A percentile compares a stretch with the other conserved stretches of the same genome.
These are phyloP conservation scores for Suhomyces pyralidae DNA, from an alignment of 805 yeast species.

Conservation along the genomic window DNA sequence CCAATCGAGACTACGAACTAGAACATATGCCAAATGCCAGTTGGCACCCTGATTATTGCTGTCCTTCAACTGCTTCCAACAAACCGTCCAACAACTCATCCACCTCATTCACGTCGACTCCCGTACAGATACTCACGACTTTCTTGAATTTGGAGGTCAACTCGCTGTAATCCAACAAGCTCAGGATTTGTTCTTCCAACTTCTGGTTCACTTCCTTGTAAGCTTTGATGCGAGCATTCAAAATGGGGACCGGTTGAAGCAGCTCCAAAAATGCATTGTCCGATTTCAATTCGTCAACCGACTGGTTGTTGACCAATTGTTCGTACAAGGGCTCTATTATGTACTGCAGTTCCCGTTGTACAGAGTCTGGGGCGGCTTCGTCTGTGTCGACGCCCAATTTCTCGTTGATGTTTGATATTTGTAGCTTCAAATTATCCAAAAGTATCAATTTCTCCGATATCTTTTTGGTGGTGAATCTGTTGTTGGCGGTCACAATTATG, in stretches of 20 bases:
- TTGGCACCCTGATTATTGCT: constrained; percentile 19
- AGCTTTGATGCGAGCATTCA: constrained; percentile 78
- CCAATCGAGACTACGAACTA: not conserved
- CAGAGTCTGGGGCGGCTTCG: constrained; percentile 46
- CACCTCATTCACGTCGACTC: constrained; percentile 76
- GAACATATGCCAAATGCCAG: not conserved
- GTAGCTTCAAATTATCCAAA: constrained; percentile 51
- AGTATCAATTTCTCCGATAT: constrained; percentile 34
- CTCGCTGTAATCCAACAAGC: constrained; percentile 44
- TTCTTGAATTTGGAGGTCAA: constrained; percentile 68
- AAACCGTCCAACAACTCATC: constrained; percentile 80
- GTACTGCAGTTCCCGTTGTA: constrained; percentile 82
- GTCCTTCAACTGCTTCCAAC: constrained; percentile 85
- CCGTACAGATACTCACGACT: constrained; percentile 87
- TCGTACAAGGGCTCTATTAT: constrained; percentile 60
- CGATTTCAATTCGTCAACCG: constrained; percentile 21
- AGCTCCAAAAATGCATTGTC: constrained; percentile 24
- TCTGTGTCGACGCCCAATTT: constrained; percentile 43
- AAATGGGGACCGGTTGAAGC: constrained; percentile 47
- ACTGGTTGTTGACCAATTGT: constrained; percentile 36
- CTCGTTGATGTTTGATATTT: constrained; percentile 40
- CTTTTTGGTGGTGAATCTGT: constrained; percentile 34
- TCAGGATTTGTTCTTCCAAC: constrained; percentile 50
- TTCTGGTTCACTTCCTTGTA: constrained; percentile 66
- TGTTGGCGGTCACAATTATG: constrained; percentile 42